Evolutionary conservation across 2,329 filamentous ascomycete genomes (phyloP).

Genomic region (Cladosporium sp.): DNA sequence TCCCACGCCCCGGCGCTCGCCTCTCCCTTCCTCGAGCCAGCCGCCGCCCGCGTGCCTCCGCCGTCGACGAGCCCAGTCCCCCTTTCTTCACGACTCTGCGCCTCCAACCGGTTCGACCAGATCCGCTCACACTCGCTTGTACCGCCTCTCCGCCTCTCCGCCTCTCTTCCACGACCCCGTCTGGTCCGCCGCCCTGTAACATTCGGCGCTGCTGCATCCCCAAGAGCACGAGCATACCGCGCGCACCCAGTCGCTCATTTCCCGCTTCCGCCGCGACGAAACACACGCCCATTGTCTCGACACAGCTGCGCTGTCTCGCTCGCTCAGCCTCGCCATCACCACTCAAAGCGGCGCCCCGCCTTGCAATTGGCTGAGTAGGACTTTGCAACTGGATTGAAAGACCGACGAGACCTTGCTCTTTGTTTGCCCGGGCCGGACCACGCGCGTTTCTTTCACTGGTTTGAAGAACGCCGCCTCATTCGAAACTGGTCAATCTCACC

Average conservation of each 20-base stretch:
- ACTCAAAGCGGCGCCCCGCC: constrained; percentile 7
- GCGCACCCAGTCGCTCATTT: constrained; percentile 12
- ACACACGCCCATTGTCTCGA: constrained; percentile 11
- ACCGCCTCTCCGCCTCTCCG: neutral
- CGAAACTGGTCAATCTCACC: constrained; percentile 13
- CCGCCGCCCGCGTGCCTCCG: neutral
- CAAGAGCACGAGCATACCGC: neutral
- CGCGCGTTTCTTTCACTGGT: constrained; percentile 13
- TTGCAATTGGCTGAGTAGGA: constrained; percentile 4
- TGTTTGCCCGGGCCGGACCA: constrained; percentile 10
- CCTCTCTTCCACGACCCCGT: neutral
- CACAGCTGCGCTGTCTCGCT: constrained; percentile 14
- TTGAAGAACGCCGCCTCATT: constrained; percentile 4
- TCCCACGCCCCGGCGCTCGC: neutral
- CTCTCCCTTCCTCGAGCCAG: neutral
- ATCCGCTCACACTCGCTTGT: constrained; percentile 10
- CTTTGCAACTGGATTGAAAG: constrained; percentile 12
- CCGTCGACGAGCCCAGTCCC: constrained; percentile 5
- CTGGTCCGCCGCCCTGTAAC: constrained; percentile 5
- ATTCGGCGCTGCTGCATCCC: neutral
- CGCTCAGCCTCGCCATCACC: constrained; percentile 13
- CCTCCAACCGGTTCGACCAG: constrained; percentile 8
- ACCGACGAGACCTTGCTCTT: constrained; percentile 3
- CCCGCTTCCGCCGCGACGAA: constrained; percentile 1
- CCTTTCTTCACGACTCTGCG: constrained; percentile 7